Evolutionary conservation across 2,329 filamentous ascomycete genomes (phyloP).

Genomic region (Botryosphaeria dothidea): DNA sequence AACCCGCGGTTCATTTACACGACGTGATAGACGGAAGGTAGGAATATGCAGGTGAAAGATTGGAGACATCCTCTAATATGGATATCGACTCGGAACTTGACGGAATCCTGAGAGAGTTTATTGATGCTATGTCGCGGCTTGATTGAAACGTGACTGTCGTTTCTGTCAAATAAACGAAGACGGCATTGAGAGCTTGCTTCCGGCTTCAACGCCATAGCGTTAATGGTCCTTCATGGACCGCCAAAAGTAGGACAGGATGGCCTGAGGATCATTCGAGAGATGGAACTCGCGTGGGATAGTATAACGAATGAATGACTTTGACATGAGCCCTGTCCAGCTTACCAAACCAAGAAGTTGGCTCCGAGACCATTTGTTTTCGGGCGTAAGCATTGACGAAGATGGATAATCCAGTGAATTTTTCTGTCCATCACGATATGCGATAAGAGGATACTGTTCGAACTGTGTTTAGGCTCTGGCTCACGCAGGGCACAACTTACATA

Average conservation of each 20-base stretch:
- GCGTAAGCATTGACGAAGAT: conserved; percentile 1
- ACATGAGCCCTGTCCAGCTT: neutral
- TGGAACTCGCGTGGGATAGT: neutral
- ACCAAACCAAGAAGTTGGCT: neutral
- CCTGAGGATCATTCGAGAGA: neutral
- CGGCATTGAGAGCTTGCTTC: neutral
- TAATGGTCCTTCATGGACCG: neutral
- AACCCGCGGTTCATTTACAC: conserved; percentile 48
- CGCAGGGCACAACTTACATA: neutral
- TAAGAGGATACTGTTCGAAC: too few relatives aligned
- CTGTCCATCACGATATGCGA: too few relatives aligned
- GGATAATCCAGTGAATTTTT: too few relatives aligned
- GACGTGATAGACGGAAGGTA: conserved; percentile 21
- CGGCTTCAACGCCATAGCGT: neutral
- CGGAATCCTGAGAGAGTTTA: too few relatives aligned
- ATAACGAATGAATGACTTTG: neutral
- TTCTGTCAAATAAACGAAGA: neutral
- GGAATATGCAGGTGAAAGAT: neutral
- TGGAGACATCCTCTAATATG: neutral
- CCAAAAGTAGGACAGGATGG: neutral
- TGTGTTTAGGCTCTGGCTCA: too few relatives aligned
- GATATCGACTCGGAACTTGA: too few relatives aligned
- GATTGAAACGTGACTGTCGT: too few relatives aligned
- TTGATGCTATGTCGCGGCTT: too few relatives aligned
- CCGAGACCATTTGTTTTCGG: neutral